These are phyloP conservation scores for Malassezia equina DNA, from an alignment of 1,284 basidiomycete genomes.

Conservation along the genomic window DNA sequence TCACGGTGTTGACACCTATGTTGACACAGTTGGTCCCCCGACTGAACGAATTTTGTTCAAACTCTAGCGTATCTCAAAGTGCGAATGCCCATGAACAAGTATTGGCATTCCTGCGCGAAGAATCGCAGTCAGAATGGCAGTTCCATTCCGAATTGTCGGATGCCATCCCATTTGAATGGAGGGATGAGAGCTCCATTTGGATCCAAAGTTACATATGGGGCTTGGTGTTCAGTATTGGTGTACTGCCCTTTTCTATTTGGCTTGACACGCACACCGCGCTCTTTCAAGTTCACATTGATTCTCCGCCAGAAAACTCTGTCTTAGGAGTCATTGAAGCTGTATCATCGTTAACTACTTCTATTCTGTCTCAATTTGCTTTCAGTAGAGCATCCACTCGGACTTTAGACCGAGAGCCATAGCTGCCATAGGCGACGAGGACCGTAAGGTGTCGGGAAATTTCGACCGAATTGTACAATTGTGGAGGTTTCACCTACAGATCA, in stretches of 20 bases:
- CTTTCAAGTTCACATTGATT: slow-evolving; percentile 7
- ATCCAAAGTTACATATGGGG: slow-evolving; percentile 41
- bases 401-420: background rate
- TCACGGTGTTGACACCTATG: slow-evolving; percentile 21
- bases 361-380: background rate
- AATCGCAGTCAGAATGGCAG: slow-evolving; percentile 13
- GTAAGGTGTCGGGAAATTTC: background rate
- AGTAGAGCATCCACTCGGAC: background rate
- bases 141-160: background rate
- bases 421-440: background rate
- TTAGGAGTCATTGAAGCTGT: background rate
- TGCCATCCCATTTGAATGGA: slow-evolving; percentile 33
- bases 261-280: slow-evolving; percentile 21
- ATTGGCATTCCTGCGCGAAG: slow-evolving; percentile 32
- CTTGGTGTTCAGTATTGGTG: slow-evolving; percentile 26
- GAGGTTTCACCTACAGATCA: slow-evolving; percentile 2
- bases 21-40: slow-evolving; percentile 26
- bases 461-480: background rate
- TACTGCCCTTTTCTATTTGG: slow-evolving; percentile 25
- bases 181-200: slow-evolving; percentile 29
- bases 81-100: slow-evolving; percentile 29
- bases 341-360: background rate
- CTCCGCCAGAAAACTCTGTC: background rate
- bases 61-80: slow-evolving; percentile 10
- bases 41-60: slow-evolving; percentile 27